Percentiles rank a stretch among this genome's conserved stretches.
Evolutionary conservation across 2,329 filamentous ascomycete species (phyloP).

Genomic region (Elsinoe arachidis): DNA sequence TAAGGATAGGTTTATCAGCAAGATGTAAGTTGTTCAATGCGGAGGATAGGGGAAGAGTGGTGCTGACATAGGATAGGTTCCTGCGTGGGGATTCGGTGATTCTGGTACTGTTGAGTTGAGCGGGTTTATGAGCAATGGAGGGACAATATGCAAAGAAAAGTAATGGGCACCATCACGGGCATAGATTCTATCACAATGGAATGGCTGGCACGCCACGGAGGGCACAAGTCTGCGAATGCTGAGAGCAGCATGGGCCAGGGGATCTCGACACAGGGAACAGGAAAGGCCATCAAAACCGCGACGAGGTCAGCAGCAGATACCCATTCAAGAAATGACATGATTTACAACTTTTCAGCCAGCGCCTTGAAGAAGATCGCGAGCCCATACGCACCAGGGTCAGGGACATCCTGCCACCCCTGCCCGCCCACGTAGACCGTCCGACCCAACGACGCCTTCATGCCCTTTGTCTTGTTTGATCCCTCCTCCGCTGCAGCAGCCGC

Average conservation of each 20-base stretch:
- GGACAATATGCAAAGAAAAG: not conserved
- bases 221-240: not conserved
- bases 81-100: constrained; percentile 78
- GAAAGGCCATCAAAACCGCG: not conserved
- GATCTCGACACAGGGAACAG: not conserved
- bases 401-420: constrained; percentile 61
- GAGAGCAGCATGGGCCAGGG: too few relatives aligned
- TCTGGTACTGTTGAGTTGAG: constrained; percentile 68
- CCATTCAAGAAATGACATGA: constrained; percentile 12
- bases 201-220: not conserved
- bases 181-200: too few relatives aligned
- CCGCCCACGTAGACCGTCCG: constrained; percentile 75
- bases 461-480: constrained; percentile 76
- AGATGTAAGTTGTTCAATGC: constrained; percentile 55
- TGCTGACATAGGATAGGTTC: constrained; percentile 38
- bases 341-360: constrained; percentile 41
- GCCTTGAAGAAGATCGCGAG: constrained; percentile 77
- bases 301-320: constrained; percentile 13
- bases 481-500: constrained; percentile 67
- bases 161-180: too few relatives aligned
- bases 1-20: constrained; percentile 97
- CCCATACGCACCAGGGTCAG: constrained; percentile 68
- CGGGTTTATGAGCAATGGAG: not conserved
- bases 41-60: not conserved
- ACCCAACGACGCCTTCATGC: constrained; percentile 84